Evolutionary conservation across 2,329 filamentous ascomycete genomes (phyloP).

Genomic region (Elsinoe australis): DNA sequence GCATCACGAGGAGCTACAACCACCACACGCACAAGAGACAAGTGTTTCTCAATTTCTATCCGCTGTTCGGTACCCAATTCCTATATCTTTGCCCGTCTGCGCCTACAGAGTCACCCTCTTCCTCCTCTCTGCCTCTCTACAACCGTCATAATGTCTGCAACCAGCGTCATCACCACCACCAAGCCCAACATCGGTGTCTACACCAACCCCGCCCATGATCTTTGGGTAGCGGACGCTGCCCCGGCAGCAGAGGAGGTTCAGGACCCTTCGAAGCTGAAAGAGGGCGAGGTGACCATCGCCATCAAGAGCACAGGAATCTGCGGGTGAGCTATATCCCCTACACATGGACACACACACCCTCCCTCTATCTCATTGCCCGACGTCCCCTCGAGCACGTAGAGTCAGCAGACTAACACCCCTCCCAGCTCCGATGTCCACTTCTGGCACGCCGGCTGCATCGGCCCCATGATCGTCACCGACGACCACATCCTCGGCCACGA

Average conservation of each 20-base stretch:
- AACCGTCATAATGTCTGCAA: constrained; percentile 21
- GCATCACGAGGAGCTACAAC: constrained; percentile 2
- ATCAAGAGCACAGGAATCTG: constrained; percentile 95
- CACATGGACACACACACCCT: too few species aligned
- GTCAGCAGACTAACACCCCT: constrained; percentile 10
- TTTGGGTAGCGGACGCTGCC: constrained; percentile 76
- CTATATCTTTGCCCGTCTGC: too few species aligned
- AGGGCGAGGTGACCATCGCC: constrained; percentile 78
- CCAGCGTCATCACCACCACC: constrained; percentile 39
- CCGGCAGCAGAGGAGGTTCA: constrained; percentile 69
- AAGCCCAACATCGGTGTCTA: constrained; percentile 94
- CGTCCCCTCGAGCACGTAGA: too few species aligned
- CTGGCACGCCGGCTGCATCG: constrained; percentile 92
- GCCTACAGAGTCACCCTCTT: background rate
- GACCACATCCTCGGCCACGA: constrained; percentile 94
- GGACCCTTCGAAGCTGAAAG: constrained; percentile 59
- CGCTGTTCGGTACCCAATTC: background rate
- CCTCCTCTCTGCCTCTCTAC: background rate
- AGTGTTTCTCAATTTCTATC: background rate
- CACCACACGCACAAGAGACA: background rate
- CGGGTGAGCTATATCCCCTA: constrained; percentile 51
- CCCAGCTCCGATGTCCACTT: constrained; percentile 77
- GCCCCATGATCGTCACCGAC: constrained; percentile 84
- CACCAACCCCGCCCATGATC: constrained; percentile 85
- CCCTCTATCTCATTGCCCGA: too few species aligned